phyloP scores from a whole-genome alignment of 495 filamentous ascomycete species.

The Podospora fimiseda region DNA sequence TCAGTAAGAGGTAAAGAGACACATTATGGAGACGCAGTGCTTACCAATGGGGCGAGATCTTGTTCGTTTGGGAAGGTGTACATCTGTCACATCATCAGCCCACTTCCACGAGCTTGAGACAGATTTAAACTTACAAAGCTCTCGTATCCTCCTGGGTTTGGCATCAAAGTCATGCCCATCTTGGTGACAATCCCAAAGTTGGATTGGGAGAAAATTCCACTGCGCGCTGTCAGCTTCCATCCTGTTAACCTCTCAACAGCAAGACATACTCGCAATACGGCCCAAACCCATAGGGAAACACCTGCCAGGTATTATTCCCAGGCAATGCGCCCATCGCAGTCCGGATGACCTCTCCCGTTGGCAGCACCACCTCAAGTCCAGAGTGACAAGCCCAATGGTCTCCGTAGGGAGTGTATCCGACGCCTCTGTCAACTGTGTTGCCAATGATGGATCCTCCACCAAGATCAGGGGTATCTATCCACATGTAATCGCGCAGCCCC shows the following conservation, averaged over 20 bases:
- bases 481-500: conserved; percentile 30
- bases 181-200: conserved; percentile 55
- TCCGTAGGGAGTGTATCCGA: conserved; percentile 48
- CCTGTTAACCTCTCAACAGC: conserved; percentile 49
- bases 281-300: conserved; percentile 51
- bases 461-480: conserved; percentile 51
- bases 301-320: conserved; percentile 41
- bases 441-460: conserved; percentile 43
- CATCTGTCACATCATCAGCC: too few relatives aligned
- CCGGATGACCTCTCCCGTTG: conserved; percentile 47
- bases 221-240: conserved; percentile 43
- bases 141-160: conserved; percentile 46
- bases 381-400: conserved; percentile 53
- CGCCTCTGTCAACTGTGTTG: conserved; percentile 51
- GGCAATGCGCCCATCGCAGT: conserved; percentile 56
- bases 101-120: too few relatives aligned
- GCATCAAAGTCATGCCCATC: conserved; percentile 52
- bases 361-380: conserved; percentile 52
- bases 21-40: conserved; percentile 1
- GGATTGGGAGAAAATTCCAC: conserved; percentile 52
- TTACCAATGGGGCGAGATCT: conserved; percentile 40
- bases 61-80: conserved; percentile 48
- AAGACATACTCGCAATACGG: conserved; percentile 50
- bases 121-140: conserved; percentile 29
- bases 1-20: neutral